Base-by-base conservation (phyloP, 768 basidiomycete genomes). In the Lyophyllum semitale region DNA sequence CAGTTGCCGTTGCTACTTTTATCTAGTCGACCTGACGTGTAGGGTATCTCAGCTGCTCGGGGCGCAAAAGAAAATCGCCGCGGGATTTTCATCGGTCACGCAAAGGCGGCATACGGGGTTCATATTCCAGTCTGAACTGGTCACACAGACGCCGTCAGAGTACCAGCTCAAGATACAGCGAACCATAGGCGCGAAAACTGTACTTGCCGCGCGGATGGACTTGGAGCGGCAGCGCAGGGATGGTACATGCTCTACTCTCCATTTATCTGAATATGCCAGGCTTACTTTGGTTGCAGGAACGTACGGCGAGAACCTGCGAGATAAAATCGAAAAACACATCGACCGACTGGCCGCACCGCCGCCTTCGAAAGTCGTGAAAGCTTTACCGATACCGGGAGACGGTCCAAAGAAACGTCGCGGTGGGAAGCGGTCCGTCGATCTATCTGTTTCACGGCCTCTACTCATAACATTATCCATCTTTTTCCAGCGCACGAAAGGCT, bases 81-180 rank as follows among this genome's bases (percentile, higher is more conserved):
- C 94, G 1, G 96, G 96, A 1, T 93, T 98, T 66, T 98, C 95
- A 5, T 84, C 93, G 0, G 86, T 78, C 1, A 88, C 89, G 1
- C 93, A 96, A 65, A 84, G 87, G 43, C 85, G 93, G 22, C 96
- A 98, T 67, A 98, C 95, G 0, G 97, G 97, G 9, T 99, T 98
- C 75, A 85, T 98, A 57, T 98, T 90, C 76, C 95, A 98, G 65
- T 94, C 89, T 15, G 94, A 94, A 5, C 72, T 98, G 17, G 88
- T 98, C 1, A 83, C 89, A 48, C 81, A 83, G 54, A 91, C 93
- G 2, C 93, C 95, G 7, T 78, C 88, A 20, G 97, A 98, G 59
- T 93, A 95, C 63, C 87, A 93, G 51, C 78, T 94, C 59, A 96
- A 93, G 68, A 84, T 95, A 1, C 97, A 99, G 66, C 84, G 96